These are phyloP conservation scores for Ganoderma boninense DNA, from an alignment of 1,284 basidiomycete genomes.

Conservation along the genomic window DNA sequence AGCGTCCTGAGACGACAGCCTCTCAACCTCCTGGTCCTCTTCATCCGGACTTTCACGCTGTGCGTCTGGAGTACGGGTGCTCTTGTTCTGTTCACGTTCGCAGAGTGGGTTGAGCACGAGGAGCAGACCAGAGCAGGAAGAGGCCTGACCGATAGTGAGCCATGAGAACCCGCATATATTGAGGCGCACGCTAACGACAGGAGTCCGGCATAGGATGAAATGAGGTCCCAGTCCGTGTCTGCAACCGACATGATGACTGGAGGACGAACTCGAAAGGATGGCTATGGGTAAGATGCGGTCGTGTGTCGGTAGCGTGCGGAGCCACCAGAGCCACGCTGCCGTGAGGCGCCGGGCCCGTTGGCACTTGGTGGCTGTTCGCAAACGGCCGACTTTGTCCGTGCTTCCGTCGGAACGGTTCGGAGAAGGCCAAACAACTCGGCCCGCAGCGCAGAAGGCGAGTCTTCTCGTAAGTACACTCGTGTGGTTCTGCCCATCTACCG, in stretches of 20 bases:
- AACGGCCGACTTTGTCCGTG: conserved; percentile 29
- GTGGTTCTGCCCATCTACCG: not conserved
- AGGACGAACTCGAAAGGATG: not conserved
- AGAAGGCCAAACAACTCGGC: not conserved
- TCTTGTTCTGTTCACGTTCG: conserved; percentile 18
- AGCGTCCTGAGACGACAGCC: conserved; percentile 73
- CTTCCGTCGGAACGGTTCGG: conserved; percentile 29
- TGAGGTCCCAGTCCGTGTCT: conserved; percentile 54
- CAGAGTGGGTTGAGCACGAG: conserved; percentile 9
- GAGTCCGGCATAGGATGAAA: conserved; percentile 23
- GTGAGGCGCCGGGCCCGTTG: not conserved
- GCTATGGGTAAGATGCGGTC: not conserved
- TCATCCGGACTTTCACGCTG: conserved; percentile 51
- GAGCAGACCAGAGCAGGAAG: not conserved
- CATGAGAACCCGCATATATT: not conserved
- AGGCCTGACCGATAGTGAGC: not conserved
- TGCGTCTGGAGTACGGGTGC: conserved; percentile 26
- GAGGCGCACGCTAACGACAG: not conserved
- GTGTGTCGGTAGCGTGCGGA: not conserved
- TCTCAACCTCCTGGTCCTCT: conserved; percentile 59
- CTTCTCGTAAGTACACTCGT: no score
- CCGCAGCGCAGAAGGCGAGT: not conserved
- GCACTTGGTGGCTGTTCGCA: not conserved
- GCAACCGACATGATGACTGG: conserved; percentile 27
- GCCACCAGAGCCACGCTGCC: no score